Conservation (phyloP, 345 rosid species). For the Garcia nutans region DNA sequence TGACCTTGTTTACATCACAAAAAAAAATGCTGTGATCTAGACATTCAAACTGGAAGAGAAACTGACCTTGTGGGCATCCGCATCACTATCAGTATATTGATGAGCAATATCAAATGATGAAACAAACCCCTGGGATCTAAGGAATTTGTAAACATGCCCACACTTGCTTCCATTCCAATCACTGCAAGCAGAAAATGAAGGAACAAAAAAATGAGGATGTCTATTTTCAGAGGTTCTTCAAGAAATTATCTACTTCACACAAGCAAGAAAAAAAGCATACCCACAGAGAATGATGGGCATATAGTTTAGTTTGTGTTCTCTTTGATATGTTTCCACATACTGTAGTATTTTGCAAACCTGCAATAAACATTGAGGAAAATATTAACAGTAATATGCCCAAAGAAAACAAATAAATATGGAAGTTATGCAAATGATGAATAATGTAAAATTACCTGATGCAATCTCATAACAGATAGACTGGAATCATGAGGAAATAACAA, state of each 20-base stretch:
- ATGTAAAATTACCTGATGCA: slow-evolving; percentile 66
- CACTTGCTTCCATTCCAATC: slow-evolving; percentile 99
- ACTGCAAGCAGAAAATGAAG: slow-evolving; percentile 35
- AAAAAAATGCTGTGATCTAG: not conserved
- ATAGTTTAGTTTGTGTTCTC: slow-evolving; percentile 57
- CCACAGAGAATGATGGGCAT: slow-evolving; percentile 83
- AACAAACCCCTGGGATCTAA: slow-evolving; percentile 88
- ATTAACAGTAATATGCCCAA: not conserved
- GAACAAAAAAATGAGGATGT: slow-evolving; percentile 6
- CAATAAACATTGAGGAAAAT: slow-evolving; percentile 5
- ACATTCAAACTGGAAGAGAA: slow-evolving; percentile 9
- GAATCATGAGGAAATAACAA: slow-evolving; percentile 88
- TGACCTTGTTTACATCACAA: too few species aligned
- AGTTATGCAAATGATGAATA: not conserved
- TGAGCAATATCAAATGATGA: slow-evolving; percentile 94
- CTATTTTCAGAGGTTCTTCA: not conserved
- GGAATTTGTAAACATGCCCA: slow-evolving; percentile 91
- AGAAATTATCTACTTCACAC: not conserved
- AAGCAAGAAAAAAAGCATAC: slow-evolving; percentile 33
- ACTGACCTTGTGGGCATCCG: slow-evolving; percentile 87
- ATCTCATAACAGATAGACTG: slow-evolving; percentile 65
- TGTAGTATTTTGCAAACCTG: slow-evolving; percentile 86
- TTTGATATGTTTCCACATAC: slow-evolving; percentile 67
- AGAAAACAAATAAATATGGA: not conserved
- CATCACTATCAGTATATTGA: slow-evolving; percentile 64